Evolutionary conservation across 139 green algal species (phyloP), one percentile per base, ranked within the genome.

Genomic region (Protoeuglena noctilucae): DNA sequence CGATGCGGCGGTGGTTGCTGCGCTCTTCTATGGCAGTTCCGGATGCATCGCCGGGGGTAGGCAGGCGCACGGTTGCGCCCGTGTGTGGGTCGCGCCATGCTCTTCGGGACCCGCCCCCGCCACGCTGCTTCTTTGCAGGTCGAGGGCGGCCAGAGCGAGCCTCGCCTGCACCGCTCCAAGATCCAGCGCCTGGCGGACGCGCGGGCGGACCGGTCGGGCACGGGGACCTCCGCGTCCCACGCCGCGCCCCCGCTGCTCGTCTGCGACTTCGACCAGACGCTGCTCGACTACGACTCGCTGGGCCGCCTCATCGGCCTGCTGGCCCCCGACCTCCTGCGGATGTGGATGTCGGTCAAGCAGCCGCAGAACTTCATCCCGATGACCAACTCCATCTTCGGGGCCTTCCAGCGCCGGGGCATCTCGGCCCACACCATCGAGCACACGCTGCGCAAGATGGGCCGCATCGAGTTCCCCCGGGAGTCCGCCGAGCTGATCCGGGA

Each of bases 211-310:
- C 5, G 4, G 4, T 3, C 48, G 48, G 48, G 22, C 21, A 31
- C 48, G 52, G 3, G 3, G 1, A 6, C 25, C 1, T 19, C 1
- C 25, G 16, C 3, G 3, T 19, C 9, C 28, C 1, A 30, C 3
- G 17, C 51, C 28, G 18, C 12, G 23, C 16, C 3, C 2, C 30
- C 18, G 16, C 57, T 84, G 51, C 65, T 89, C 22, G 55, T 90
- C 5, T 73, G 60, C 19, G 77, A 88, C 59, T 90, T 93, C 61
- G 84, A 93, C 72, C 69, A 77, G 16, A 89, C 79, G 7, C 57
- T 93, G n/a, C 67, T 71, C 1, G 75, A 84, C 66, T 75, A 40
- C 26, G 76, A 88, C 58, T 63, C 67, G 12, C 65, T 68, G 23
- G 81, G 88, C 70, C 58, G 72, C 1, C 34, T 91, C 26, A 61